Evolutionary conservation across 2,329 filamentous ascomycete genomes (phyloP), one percentile per base, ranked within the genome.

Genomic region (Neonectria magnoliae): DNA sequence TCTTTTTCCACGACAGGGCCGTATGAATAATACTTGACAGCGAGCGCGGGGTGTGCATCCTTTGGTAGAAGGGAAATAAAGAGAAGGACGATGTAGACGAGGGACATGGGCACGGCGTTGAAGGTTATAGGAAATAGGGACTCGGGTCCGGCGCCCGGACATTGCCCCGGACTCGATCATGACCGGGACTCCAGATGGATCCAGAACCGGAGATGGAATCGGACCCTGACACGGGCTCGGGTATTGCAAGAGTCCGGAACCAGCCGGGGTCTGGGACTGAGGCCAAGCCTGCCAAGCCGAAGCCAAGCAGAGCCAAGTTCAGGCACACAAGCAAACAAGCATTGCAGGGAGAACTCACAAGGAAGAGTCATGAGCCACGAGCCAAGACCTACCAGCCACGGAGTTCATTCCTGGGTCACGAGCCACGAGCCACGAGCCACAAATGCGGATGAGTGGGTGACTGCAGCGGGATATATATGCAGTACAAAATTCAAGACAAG

Each of bases 31-130:
- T 47, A 59, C 56, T 48, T 44, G 51, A 16, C 38, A 18, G 25
- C 16, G 56, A 59, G 52, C 2, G 18, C 8, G n/a, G 41, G 33
- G 16, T 36, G n/a, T 13, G 10, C 41, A 36, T 41, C 36, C n/a
- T 16, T 25, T 41, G 38, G n/a, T 22, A 20, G 20, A 50, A 31
- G 44, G 27, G 47, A n/a, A 60, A 59, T 38, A n/a, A 60, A 59
- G 44, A 45, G 44, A 44, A 55, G 27, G 33, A 44, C 33, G 53
- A 42, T 41, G 51, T 59, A 56, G 44, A 63, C 41, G 22, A 42
- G 33, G 44, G 42, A 33, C 29, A 60, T 16, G 50, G 42, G 53
- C 29, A 38, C 51, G 56, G 61, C 56, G 61, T 64, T 60, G 56
- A 44, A 22, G 55, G 50, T 45, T 44, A 59, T 45, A 50, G 16